Percentiles rank a stretch among this genome's conserved stretches.
phyloP scores from a whole-genome alignment of 768 basidiomycete genomes.

The Mycena galericulata region DNA sequence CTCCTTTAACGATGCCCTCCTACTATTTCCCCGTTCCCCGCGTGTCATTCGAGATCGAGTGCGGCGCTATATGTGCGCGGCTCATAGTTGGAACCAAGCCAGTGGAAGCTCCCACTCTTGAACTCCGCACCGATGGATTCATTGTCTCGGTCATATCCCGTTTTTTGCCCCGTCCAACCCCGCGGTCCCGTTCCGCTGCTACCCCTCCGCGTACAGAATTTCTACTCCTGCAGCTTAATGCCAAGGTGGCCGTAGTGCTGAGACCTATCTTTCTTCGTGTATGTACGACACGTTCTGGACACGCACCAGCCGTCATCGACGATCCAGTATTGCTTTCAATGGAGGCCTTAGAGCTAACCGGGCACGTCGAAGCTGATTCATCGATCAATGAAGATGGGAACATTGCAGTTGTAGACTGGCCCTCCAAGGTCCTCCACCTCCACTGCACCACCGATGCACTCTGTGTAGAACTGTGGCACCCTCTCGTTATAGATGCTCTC shows the following conservation, averaged over 20 bases:
- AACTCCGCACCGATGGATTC: conserved; percentile 69
- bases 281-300: conserved; percentile 49
- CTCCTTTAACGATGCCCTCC: not conserved
- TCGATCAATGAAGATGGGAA: conserved; percentile 60
- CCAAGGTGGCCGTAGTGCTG: conserved; percentile 54
- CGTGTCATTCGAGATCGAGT: conserved; percentile 57
- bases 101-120: conserved; percentile 62
- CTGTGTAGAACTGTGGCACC: conserved; percentile 77
- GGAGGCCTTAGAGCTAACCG: conserved; percentile 64
- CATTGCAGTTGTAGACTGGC: conserved; percentile 55
- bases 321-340: conserved; percentile 68
- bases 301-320: conserved; percentile 47
- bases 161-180: conserved; percentile 46
- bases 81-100: conserved; percentile 60
- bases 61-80: conserved; percentile 64
- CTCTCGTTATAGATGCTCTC: conserved; percentile 65
- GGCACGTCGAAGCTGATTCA: conserved; percentile 60
- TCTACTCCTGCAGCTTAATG: conserved; percentile 59
- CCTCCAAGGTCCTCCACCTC: conserved; percentile 59
- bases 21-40: conserved; percentile 55
- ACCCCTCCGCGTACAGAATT: conserved; percentile 48
- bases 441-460: conserved; percentile 67
- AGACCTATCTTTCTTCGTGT: conserved; percentile 67
- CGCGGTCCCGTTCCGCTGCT: conserved; percentile 38
- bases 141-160: conserved; percentile 54